A percentile compares a stretch with the other conserved stretches of the same genome.
These are phyloP conservation scores for Cydonia oblonga DNA, from an alignment of 331 rosid species.

Conservation along the genomic window DNA sequence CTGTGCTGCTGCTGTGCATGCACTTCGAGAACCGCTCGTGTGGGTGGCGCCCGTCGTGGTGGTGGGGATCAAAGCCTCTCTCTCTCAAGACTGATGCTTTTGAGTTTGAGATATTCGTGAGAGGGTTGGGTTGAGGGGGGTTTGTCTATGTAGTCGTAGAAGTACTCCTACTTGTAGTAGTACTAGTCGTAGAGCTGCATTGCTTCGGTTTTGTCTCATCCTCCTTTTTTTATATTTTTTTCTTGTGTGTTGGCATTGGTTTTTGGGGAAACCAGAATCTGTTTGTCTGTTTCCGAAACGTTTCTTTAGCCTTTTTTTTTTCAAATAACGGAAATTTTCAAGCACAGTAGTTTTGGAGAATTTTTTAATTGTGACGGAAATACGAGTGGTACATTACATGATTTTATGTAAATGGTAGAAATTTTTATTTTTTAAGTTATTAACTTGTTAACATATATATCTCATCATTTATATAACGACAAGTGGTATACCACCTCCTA, in stretches of 20 bases:
- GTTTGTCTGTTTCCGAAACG: slow-evolving; percentile 30
- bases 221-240: background rate
- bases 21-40: slow-evolving; percentile 69
- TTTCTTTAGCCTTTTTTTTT: slow-evolving; percentile 12
- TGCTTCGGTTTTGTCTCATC: slow-evolving; percentile 2
- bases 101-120: background rate
- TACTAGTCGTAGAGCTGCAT: background rate
- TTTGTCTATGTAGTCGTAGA: background rate
- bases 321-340: slow-evolving; percentile 22
- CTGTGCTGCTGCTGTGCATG: slow-evolving; percentile 17
- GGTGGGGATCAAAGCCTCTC: background rate
- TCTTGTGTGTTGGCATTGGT: slow-evolving; percentile 23
- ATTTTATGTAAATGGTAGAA: too few relatives aligned
- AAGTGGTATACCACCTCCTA: too few relatives aligned
- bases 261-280: slow-evolving; percentile 35
- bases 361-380: too few relatives aligned
- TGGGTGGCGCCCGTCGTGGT: slow-evolving; percentile 22
- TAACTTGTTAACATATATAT: too few relatives aligned
- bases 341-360: background rate
- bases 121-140: background rate
- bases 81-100: background rate
- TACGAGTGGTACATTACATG: too few relatives aligned
- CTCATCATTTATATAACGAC: too few relatives aligned
- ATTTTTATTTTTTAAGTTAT: too few relatives aligned
- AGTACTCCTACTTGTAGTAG: background rate